These are phyloP conservation scores for Sporothrix luriei DNA, from an alignment of 2,329 filamentous ascomycete species.

Conservation along the genomic window DNA sequence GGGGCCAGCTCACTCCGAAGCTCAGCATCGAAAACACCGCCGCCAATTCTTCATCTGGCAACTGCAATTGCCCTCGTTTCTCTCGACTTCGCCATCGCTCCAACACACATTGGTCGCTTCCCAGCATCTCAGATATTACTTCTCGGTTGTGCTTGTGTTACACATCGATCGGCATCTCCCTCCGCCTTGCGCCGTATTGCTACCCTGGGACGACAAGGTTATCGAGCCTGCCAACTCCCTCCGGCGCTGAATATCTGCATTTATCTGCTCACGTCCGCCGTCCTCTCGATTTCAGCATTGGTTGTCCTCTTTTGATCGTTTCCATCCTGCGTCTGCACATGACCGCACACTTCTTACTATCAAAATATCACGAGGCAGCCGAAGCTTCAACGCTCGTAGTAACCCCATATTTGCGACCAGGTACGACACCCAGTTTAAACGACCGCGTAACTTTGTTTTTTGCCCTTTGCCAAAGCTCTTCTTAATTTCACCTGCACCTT, in stretches of 20 bases:
- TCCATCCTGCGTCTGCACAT: not conserved
- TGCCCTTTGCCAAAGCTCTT: not conserved
- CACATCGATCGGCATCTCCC: not conserved
- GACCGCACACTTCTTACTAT: not conserved
- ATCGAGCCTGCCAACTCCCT: not conserved
- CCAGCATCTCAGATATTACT: not conserved
- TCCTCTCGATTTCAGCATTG: slow-evolving; percentile 3
- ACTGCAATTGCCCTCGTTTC: not conserved
- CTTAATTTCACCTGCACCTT: not conserved
- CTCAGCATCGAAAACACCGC: not conserved
- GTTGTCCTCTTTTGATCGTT: slow-evolving; percentile 1
- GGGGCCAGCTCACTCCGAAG: not conserved
- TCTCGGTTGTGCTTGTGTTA: no score
- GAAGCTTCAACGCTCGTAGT: not conserved
- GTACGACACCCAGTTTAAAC: not conserved
- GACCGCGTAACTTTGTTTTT: not conserved
- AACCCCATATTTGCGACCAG: not conserved
- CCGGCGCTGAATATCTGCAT: not conserved
- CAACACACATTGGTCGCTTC: not conserved
- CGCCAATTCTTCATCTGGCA: not conserved
- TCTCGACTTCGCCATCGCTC: not conserved
- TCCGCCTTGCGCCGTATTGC: not conserved
- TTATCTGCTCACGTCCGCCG: not conserved
- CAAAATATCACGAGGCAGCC: not conserved
- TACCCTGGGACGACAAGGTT: not conserved